Evolutionary conservation across 1,139 yeast genomes (phyloP), one percentile per base, ranked within the genome.

Genomic region (Sugiyamaella neomexicana): DNA sequence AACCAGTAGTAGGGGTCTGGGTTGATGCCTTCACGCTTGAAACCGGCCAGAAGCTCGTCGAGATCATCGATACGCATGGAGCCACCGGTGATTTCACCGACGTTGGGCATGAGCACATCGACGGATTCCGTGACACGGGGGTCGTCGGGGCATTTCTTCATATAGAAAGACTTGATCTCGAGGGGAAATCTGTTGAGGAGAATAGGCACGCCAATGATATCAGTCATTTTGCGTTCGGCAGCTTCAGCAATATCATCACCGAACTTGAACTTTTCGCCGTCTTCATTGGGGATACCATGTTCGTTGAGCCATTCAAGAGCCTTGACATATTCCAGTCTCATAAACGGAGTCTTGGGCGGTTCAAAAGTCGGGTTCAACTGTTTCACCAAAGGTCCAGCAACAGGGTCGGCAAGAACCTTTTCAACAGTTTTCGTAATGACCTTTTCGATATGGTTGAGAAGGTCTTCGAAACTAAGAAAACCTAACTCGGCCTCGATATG

Each of bases 191-290:
- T 82, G 58, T 83, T 93, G 71, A 93, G 83, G 65, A 93, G 80
- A 63, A 93, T 91, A 62, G 99, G 99, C 61, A 80, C 86, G 68
- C 91, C 91, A 69, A 95, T 87, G 57, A 87, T 81, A 72, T 93
- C 99, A 40, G 97, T 90, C 99, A 93, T 93, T 75, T 86, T 89
- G 72, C 99, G 88, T 80, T 93, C 99, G 57, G 97, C 98, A 54
- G 99, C 99, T 77, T 93, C 99, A 58, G 99, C 97, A 60, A 93
- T 95, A 72, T 93, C 99, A 70, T 95, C 99, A 72, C 99, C 99
- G 66, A 95, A 95, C 74, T 85, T 82, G 84, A 91, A 93, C 65
- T 77, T 76, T 72, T 89, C 86, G 60, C 95, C 97, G 13, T 93
- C 97, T 77, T 93, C 98, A 80, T 91, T 93, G 67, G 85, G 85